Evolutionary conservation across 2,329 filamentous ascomycete genomes (phyloP), one percentile per base, ranked within the genome.

Genomic region (Ophiosphaerella herpotricha): DNA sequence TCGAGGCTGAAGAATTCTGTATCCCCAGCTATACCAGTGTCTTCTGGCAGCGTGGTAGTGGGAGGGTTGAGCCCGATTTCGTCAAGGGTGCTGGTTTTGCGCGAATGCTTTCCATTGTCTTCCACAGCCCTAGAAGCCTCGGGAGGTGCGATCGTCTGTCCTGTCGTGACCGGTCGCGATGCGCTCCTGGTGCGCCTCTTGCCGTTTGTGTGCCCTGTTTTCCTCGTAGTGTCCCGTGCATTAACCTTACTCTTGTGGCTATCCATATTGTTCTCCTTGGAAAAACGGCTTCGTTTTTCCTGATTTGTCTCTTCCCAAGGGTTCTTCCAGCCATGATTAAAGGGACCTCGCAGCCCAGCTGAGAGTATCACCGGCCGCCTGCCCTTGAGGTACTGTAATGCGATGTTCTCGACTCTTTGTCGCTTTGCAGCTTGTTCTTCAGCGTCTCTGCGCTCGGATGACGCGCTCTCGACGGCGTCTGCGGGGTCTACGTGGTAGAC

Each of bases 301-400:
- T 45, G 48, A 39, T 39, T 40, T 9, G 49, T 14, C 9, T 53
- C 36, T 18, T 57, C 23, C 71, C 72, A 75, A 16, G 73, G 72
- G 41, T 74, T 75, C 41, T 61, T 60, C 71, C 71, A 74, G 32
- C 54, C 51, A 5, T 63, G 44, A 23, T 67, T 77, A 56, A 89
- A 87, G 0, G 87, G 87, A 0, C 87, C 87, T 51, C 74, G 78
- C 3, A 90, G 74, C 5, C 74, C 71, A 6, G 87, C 82, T 11
- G 87, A 87, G 3, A 85, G 67, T 2, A 91, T 76, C 21, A 81
- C 63, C 0, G 86, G 79, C 2, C 77, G 64, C 26, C 78, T 73
- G 0, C 87, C 87, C 6, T 77, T 71, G 33, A 89, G 72, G 58
- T 82, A 89, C 31, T 78, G 77, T 29, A 78, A 72, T 1, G 83